phyloP scores from a whole-genome alignment of 441 rosid genomes.

The Flueggea neowawraea region DNA sequence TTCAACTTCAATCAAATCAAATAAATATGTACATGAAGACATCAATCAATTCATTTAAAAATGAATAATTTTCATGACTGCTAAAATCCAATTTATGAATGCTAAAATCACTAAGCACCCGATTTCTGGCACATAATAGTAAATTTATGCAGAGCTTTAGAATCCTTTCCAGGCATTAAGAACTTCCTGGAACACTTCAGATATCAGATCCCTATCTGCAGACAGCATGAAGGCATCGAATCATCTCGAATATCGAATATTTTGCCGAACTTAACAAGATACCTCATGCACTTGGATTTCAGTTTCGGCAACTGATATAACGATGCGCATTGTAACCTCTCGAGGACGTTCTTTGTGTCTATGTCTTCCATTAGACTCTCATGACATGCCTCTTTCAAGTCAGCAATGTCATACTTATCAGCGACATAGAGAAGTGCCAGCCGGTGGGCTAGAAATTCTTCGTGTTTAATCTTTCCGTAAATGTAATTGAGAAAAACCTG shows the following conservation, averaged over 20 bases:
- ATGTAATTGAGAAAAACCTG: constrained; percentile 73
- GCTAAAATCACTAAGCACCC: neutral
- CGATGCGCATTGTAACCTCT: constrained; percentile 78
- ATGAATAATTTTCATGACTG: constrained; percentile 31
- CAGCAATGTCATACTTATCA: constrained; percentile 75
- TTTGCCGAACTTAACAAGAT: constrained; percentile 92
- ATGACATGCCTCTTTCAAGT: constrained; percentile 85
- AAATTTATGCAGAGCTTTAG: constrained; percentile 23
- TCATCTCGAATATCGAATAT: constrained; percentile 83
- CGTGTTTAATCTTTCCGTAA: constrained; percentile 68
- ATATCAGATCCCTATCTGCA: constrained; percentile 75
- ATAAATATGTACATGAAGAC: constrained; percentile 34
- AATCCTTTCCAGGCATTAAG: constrained; percentile 90
- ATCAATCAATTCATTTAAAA: constrained; percentile 38
- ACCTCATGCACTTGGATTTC: constrained; percentile 73
- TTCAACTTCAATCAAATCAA: too few relatives aligned
- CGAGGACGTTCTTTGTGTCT: constrained; percentile 73
- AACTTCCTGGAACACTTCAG: constrained; percentile 80
- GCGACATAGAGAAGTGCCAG: constrained; percentile 75
- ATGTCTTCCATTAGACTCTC: constrained; percentile 83
- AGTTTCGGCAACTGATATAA: constrained; percentile 62
- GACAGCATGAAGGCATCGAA: constrained; percentile 57
- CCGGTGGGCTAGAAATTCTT: constrained; percentile 69
- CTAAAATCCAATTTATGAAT: neutral
- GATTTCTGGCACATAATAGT: neutral